phyloP scores from a whole-genome alignment of 805 yeast species.

The Cyberlindnera xylosilytica region DNA sequence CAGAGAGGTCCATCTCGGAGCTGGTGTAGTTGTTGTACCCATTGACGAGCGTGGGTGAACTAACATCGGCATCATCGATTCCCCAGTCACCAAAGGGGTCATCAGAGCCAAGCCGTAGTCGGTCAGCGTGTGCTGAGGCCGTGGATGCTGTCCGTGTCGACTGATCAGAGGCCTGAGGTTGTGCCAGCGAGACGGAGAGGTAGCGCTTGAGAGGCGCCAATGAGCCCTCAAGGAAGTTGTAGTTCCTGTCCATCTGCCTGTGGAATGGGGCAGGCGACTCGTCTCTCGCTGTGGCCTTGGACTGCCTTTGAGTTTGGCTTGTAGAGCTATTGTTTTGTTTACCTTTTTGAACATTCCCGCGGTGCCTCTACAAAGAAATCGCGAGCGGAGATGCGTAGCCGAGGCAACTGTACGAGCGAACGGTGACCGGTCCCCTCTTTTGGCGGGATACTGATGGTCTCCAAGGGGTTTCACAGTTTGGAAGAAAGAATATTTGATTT shows the following conservation, averaged over 20 bases:
- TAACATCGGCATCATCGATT: conserved; percentile 20
- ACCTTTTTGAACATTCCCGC: background rate
- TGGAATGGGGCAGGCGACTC: background rate
- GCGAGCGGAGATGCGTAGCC: background rate
- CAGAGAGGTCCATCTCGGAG: conserved; percentile 11
- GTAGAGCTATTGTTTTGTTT: conserved; percentile 1
- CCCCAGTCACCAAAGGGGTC: conserved; percentile 28
- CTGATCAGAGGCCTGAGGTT: background rate
- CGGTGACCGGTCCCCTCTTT: too few species aligned
- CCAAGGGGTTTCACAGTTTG: too few species aligned
- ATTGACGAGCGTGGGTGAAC: conserved; percentile 28
- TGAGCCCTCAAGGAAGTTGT: conserved; percentile 20
- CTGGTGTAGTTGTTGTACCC: conserved; percentile 8
- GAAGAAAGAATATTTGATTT: too few species aligned
- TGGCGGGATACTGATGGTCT: too few species aligned
- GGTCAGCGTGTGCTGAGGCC: background rate
- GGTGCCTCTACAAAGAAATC: background rate
- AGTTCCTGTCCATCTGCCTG: conserved; percentile 6
- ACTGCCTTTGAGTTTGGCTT: background rate
- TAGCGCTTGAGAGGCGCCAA: conserved; percentile 25
- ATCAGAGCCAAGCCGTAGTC: conserved; percentile 1
- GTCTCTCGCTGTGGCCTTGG: background rate
- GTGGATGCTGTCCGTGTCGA: background rate
- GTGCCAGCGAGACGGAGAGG: conserved; percentile 13
- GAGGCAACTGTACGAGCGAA: conserved; percentile 5